Percentiles rank a stretch among this genome's conserved stretches.
Conservation (phyloP, 148 eudicot genomes). For the Rhododendron henanense region DNA sequence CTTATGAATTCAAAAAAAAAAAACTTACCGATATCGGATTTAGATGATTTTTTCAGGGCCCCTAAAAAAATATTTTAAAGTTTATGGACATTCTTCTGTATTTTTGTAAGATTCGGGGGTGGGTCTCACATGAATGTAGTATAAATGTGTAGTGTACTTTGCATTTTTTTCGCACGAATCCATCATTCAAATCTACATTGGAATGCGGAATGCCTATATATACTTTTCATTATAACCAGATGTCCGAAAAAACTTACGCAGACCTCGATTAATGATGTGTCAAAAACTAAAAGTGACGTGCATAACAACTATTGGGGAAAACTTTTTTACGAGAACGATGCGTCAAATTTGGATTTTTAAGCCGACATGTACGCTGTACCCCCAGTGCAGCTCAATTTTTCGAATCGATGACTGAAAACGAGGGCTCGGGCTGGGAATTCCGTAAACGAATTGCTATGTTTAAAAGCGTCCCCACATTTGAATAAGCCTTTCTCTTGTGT, state of each 20-base stretch:
- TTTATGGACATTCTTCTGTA: no score
- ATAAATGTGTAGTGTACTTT: no score
- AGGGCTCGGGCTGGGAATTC: not conserved
- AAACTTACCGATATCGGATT: no score
- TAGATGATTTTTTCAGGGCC: no score
- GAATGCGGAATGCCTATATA: not conserved
- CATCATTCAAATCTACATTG: not conserved
- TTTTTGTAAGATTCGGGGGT: no score
- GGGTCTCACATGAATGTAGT: no score
- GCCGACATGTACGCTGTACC: not conserved
- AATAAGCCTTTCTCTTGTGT: not conserved
- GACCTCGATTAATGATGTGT: not conserved
- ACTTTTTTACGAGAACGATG: not conserved
- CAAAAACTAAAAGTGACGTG: no score
- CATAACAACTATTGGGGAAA: not conserved
- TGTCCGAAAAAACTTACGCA: not conserved
- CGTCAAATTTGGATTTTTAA: not conserved
- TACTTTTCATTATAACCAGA: not conserved
- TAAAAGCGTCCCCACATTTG: not conserved
- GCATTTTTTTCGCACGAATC: not conserved
- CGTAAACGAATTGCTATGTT: not conserved
- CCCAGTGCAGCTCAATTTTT: not conserved
- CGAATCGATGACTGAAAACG: not conserved
- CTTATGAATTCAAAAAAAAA: no score
- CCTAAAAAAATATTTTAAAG: no score